A percentile compares a stretch with the other conserved stretches of the same genome.
Evolutionary conservation across 345 rosid species (phyloP).

Genomic region (Sonneratia caseolaris): DNA sequence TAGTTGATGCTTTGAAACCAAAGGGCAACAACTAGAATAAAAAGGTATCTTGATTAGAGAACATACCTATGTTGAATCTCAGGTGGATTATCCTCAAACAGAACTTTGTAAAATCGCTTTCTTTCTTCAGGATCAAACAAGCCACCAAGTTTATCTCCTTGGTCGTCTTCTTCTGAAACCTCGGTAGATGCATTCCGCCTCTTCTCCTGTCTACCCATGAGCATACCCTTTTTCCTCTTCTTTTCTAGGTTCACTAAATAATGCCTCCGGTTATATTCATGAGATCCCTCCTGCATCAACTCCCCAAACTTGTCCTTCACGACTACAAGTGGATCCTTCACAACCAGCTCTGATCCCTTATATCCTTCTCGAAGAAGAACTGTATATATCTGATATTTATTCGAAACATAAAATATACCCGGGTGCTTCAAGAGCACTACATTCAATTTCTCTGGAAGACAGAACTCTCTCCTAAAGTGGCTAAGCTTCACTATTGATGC

Average conservation of each 20-base stretch:
- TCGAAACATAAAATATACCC: constrained; percentile 72
- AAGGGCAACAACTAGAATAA: background rate
- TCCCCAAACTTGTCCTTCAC: constrained; percentile 86
- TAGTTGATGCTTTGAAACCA: background rate
- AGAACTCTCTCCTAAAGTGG: constrained; percentile 80
- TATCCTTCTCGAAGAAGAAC: constrained; percentile 79
- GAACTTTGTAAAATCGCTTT: constrained; percentile 65
- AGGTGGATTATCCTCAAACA: constrained; percentile 46
- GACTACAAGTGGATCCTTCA: constrained; percentile 65
- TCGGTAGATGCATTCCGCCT: constrained; percentile 25
- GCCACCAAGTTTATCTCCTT: constrained; percentile 36
- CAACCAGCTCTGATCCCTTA: constrained; percentile 57
- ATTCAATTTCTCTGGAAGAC: constrained; percentile 64
- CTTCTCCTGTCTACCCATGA: constrained; percentile 21
- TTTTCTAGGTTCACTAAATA: constrained; percentile 50
- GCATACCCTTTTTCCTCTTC: constrained; percentile 47
- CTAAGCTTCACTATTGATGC: constrained; percentile 62
- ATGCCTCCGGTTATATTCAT: constrained; percentile 58
- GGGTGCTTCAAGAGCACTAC: constrained; percentile 70
- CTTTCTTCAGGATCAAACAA: constrained; percentile 79
- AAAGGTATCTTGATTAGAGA: background rate
- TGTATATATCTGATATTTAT: constrained; percentile 77
- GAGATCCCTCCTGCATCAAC: constrained; percentile 81
- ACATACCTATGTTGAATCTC: constrained; percentile 10
- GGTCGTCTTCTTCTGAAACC: constrained; percentile 33